These are phyloP conservation scores for Aspergillus aculeatus DNA, from an alignment of 2,329 filamentous ascomycete species.

Conservation along the genomic window DNA sequence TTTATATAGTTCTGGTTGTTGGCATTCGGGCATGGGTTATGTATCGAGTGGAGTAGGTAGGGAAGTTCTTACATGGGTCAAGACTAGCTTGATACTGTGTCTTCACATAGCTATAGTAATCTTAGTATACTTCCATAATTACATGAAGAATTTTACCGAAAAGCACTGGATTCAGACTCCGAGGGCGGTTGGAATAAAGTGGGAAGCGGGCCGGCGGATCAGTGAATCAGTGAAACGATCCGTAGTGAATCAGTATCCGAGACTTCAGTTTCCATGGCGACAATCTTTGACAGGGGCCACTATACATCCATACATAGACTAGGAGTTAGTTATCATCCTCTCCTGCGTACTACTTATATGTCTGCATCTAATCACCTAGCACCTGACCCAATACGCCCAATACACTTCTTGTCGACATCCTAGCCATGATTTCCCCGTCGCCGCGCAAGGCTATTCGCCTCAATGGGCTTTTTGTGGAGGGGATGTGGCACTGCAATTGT, in stretches of 20 bases:
- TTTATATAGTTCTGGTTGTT: constrained; percentile 5
- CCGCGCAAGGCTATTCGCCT: constrained; percentile 25
- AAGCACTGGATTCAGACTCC: no score
- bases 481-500: constrained; percentile 57
- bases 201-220: neutral
- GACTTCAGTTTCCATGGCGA: constrained; percentile 25
- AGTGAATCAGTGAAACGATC: no score
- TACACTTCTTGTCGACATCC: no score
- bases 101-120: no score
- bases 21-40: neutral
- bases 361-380: no score
- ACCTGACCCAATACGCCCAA: no score
- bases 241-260: neutral
- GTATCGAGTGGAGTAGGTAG: constrained; percentile 9
- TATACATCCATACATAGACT: neutral
- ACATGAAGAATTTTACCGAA: no score
- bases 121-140: no score
- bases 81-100: constrained; percentile 4
- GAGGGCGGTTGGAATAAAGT: neutral
- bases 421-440: constrained; percentile 8
- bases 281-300: neutral
- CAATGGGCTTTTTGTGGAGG: constrained; percentile 44
- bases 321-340: no score
- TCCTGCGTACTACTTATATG: no score
- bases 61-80: constrained; percentile 2